Base-by-base conservation (phyloP, 1,284 basidiomycete genomes). In the Lentinula novae-zelandiae region DNA sequence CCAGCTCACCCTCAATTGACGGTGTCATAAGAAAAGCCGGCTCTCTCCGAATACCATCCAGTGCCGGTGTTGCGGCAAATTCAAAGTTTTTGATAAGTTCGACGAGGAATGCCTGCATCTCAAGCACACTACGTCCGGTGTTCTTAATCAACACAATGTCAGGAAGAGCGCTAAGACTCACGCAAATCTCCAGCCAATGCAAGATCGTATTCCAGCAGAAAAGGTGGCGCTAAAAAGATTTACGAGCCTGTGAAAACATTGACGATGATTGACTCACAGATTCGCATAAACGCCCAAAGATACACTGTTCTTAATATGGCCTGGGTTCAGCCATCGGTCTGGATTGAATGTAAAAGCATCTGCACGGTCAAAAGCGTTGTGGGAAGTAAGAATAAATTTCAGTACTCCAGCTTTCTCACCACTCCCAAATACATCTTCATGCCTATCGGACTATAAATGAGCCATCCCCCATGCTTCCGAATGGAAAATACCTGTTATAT, bases 131-230 rank as follows among this genome's bases (percentile, higher is more conserved):
- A 17, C 13, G 17, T 10, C 5, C 27, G 27, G 3, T 27, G 27
- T 27, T 27, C 27, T 27, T 13, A 20, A 3, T 53, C 20, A 12
- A 8, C 8, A 12, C 31, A 50, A 50, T 38, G 7, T 38, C 36
- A 12, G 17, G 58, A 66, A 61, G 2, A 44, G 31, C 39, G 12
- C 27, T 13, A 31, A 5, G 36, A 61, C 69, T 33, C 62, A 76
- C 74, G 80, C 80, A 66, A 85, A 82, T 62, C 80, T 75, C 82
- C 83, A 84, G 20, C 79, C 80, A 15, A 80, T 73, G 63, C 78
- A 81, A 1, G 74, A 67, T 31, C 77, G 72, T 34, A 72, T 62
- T 9, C 79, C 81, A 22, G 75, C 73, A n/a, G 75, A 66, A 63
- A 82, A 84, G 9, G 75, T 78, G 64, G 82, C 68, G 46, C 78